A percentile compares a stretch with the other conserved stretches of the same genome.
Evolutionary conservation across 139 green algal genomes (phyloP).

Genomic region (Mychonastes homosphaera): DNA sequence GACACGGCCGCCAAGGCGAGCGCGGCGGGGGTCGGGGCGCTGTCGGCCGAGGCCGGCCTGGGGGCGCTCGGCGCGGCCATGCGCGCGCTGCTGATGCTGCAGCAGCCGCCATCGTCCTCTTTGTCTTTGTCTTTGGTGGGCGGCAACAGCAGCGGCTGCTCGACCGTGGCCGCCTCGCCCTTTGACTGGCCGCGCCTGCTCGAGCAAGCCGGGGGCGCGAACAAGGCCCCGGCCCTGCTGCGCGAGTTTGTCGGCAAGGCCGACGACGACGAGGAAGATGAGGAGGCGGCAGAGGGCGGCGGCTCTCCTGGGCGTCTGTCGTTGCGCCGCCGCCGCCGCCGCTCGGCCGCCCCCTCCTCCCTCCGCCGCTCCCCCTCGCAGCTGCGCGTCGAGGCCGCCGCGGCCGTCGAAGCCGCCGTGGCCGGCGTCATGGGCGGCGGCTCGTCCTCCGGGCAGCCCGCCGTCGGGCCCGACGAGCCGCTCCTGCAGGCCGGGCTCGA

Average conservation of each 20-base stretch:
- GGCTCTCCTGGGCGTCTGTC: too few species aligned
- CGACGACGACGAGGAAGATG: too few species aligned
- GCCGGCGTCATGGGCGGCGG: not conserved
- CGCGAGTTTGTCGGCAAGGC: constrained; percentile 10
- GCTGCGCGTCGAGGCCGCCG: not conserved
- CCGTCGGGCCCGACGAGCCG: constrained; percentile 32
- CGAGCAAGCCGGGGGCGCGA: not conserved
- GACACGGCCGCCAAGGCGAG: constrained; percentile 39
- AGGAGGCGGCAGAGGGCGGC: too few species aligned
- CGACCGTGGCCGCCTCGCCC: constrained; percentile 27
- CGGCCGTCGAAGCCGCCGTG: not conserved
- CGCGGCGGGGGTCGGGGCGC: constrained; percentile 39
- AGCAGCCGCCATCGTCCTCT: not conserved
- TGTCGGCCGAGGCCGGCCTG: constrained; percentile 33
- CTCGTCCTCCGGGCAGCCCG: not conserved
- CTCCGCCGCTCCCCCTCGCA: not conserved
- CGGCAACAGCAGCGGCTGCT: not conserved
- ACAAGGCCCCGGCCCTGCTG: constrained; percentile 1
- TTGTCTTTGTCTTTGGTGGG: too few species aligned
- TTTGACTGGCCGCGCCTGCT: constrained; percentile 30
- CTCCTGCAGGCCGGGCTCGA: constrained; percentile 63
- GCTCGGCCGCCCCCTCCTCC: not conserved
- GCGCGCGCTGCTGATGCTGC: not conserved
- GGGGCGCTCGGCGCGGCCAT: constrained; percentile 27
- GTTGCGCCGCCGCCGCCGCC: not conserved